phyloP scores from a whole-genome alignment of 169 alveolate species.

The Plasmodium malariae region DNA sequence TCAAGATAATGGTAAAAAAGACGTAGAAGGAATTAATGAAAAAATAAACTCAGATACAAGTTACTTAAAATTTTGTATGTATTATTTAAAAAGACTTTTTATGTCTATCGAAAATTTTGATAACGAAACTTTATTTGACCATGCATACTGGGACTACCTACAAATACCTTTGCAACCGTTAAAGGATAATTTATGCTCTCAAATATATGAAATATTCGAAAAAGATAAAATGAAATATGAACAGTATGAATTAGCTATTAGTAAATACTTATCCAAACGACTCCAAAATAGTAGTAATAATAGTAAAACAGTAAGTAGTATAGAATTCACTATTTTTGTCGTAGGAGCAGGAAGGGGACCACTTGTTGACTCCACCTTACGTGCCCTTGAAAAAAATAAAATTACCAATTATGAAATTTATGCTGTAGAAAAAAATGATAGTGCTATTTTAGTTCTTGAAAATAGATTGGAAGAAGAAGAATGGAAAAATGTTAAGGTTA shows the following conservation, averaged over 20 bases:
- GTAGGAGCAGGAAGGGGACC: constrained; percentile 90
- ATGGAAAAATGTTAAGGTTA: constrained; percentile 83
- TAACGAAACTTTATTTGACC: constrained; percentile 33
- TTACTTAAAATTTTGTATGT: constrained; percentile 54
- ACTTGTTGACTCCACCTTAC: constrained; percentile 78
- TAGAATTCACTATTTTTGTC: constrained; percentile 75
- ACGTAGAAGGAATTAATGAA: neutral
- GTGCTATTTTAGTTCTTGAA: constrained; percentile 79
- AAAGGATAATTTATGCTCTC: constrained; percentile 83
- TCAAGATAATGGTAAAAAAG: neutral
- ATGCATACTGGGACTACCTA: constrained; percentile 77
- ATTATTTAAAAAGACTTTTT: constrained; percentile 68
- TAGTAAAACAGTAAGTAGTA: neutral
- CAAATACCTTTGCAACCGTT: constrained; percentile 87
- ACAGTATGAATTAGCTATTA: constrained; percentile 80
- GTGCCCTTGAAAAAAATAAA: constrained; percentile 76
- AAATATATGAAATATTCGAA: constrained; percentile 84
- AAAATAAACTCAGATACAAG: neutral
- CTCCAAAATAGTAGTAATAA: neutral
- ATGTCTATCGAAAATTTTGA: constrained; percentile 75
- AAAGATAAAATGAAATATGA: constrained; percentile 79
- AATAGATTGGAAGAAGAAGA: constrained; percentile 40
- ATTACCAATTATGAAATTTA: constrained; percentile 70
- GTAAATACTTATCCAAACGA: constrained; percentile 44
- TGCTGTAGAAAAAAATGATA: constrained; percentile 86